phyloP scores from a whole-genome alignment of 2,329 filamentous ascomycete species.

The Huntiella abstrusa region DNA sequence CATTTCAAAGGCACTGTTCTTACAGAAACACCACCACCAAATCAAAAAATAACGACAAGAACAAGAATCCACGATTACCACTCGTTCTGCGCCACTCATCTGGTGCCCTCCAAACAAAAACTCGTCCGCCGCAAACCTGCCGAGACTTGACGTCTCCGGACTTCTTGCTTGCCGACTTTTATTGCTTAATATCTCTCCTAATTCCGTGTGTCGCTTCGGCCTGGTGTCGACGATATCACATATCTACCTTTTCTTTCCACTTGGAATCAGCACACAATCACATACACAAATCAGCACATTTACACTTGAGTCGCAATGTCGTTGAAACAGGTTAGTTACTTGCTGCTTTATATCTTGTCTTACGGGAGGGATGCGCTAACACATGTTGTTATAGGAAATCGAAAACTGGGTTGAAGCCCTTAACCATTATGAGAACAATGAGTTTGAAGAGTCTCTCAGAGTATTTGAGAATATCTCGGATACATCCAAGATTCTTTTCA shows the following conservation, averaged over 20 bases:
- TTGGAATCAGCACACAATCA: neutral
- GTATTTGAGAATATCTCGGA: conserved; percentile 78
- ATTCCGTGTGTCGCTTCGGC: conserved; percentile 1
- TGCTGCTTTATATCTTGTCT: neutral
- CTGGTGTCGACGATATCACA: conserved; percentile 5
- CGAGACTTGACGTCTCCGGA: conserved; percentile 6
- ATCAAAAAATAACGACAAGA: no score
- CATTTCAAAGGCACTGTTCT: no score
- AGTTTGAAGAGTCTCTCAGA: conserved; percentile 75
- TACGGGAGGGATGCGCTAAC: neutral
- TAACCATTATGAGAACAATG: conserved; percentile 84
- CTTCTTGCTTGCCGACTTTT: neutral
- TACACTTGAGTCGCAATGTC: conserved; percentile 28
- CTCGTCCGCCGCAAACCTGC: neutral
- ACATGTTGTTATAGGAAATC: conserved; percentile 54
- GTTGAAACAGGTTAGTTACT: conserved; percentile 36
- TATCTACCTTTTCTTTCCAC: no score
- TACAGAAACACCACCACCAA: no score
- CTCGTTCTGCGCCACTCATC: no score
- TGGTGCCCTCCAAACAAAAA: no score
- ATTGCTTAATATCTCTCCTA: neutral
- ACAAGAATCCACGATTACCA: no score
- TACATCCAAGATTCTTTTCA: conserved; percentile 96
- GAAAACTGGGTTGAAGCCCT: conserved; percentile 94
- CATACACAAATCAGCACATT: conserved; percentile 7